A percentile compares a stretch with the other conserved stretches of the same genome.
phyloP scores from a whole-genome alignment of 1,284 basidiomycete genomes.

The Exobasidium cylindrosporum region DNA sequence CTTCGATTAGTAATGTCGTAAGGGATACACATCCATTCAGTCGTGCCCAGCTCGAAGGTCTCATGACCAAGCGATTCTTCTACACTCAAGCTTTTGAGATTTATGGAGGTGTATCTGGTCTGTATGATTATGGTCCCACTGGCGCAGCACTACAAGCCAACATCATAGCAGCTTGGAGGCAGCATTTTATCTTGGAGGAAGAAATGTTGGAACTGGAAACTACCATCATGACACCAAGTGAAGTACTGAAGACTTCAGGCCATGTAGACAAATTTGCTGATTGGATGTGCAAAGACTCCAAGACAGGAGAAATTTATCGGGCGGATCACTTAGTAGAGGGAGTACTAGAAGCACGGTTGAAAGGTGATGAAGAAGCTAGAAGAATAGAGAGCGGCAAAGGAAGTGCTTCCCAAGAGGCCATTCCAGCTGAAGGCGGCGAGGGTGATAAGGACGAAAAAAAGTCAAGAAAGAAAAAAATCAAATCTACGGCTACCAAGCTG shows the following conservation, averaged over 20 bases:
- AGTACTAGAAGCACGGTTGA: conserved; percentile 84
- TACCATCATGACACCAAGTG: conserved; percentile 90
- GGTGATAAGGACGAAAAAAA: conserved; percentile 58
- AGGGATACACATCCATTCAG: conserved; percentile 75
- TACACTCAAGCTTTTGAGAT: conserved; percentile 98
- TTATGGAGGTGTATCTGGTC: conserved; percentile 94
- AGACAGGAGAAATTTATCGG: conserved; percentile 92
- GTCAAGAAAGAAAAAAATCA: conserved; percentile 79
- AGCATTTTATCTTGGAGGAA: conserved; percentile 97
- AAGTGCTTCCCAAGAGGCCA: conserved; percentile 11
- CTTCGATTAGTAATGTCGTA: conserved; percentile 28
- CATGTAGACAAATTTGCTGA: conserved; percentile 98
- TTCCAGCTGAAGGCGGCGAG: conserved; percentile 21
- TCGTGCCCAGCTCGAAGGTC: conserved; percentile 78
- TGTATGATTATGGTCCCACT: conserved; percentile 69
- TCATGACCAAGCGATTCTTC: conserved; percentile 91
- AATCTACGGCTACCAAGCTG: conserved; percentile 73
- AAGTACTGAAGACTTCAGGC: conserved; percentile 95
- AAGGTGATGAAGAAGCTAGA: conserved; percentile 88
- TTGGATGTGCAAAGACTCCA: conserved; percentile 96
- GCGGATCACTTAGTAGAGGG: conserved; percentile 95
- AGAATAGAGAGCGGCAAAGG: conserved; percentile 54
- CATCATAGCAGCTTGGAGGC: conserved; percentile 93
- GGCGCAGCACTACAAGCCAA: conserved; percentile 95
- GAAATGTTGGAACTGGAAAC: conserved; percentile 99